These are phyloP conservation scores for Pseudopithomyces maydicus DNA, from an alignment of 2,329 filamentous ascomycete species.

Conservation along the genomic window DNA sequence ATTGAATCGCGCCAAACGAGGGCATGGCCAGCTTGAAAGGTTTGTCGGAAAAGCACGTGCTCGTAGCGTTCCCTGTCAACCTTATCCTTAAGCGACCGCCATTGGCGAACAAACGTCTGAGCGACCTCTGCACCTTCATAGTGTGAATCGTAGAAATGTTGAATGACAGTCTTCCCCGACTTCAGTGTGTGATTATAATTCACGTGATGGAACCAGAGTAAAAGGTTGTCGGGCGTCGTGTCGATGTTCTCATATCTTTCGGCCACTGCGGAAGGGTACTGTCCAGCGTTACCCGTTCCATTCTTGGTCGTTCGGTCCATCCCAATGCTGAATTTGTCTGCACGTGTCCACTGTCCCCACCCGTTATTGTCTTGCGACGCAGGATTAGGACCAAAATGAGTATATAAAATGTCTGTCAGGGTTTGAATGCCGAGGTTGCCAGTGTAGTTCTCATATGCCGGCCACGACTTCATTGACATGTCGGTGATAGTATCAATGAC, in stretches of 20 bases:
- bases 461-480: slow-evolving; percentile 73
- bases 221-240: slow-evolving; percentile 69
- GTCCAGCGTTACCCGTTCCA: slow-evolving; percentile 68
- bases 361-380: slow-evolving; percentile 69
- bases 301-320: slow-evolving; percentile 74
- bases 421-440: slow-evolving; percentile 75
- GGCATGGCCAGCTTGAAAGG: slow-evolving; percentile 71
- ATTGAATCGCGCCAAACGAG: slow-evolving; percentile 74
- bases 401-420: slow-evolving; percentile 68
- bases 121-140: slow-evolving; percentile 65
- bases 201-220: slow-evolving; percentile 78
- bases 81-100: slow-evolving; percentile 60
- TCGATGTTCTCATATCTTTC: slow-evolving; percentile 63
- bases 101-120: slow-evolving; percentile 61
- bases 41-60: slow-evolving; percentile 62
- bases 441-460: slow-evolving; percentile 71
- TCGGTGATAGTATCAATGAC: slow-evolving; percentile 65
- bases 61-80: slow-evolving; percentile 66
- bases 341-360: slow-evolving; percentile 76
- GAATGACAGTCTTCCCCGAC: slow-evolving; percentile 69
- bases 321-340: slow-evolving; percentile 63
- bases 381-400: slow-evolving; percentile 71
- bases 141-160: slow-evolving; percentile 69
- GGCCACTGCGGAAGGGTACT: slow-evolving; percentile 68
- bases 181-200: slow-evolving; percentile 67